A percentile compares a stretch with the other conserved stretches of the same genome.
phyloP scores from a whole-genome alignment of 139 green algal species.

The Tetradesmus obliquus region DNA sequence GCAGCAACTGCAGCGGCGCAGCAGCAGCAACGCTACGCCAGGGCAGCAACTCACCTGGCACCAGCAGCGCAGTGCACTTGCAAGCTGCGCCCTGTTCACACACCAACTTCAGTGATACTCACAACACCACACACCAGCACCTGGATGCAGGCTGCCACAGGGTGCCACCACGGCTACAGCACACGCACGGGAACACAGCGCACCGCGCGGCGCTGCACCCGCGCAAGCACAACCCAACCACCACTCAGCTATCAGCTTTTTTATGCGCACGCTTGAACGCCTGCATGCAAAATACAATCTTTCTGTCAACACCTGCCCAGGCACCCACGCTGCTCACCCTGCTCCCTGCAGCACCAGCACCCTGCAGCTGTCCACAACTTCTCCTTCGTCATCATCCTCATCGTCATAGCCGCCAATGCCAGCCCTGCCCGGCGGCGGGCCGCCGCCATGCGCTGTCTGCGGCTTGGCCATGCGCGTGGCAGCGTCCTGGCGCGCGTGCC shows the following conservation, averaged over 20 bases:
- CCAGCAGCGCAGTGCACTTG: too few species aligned
- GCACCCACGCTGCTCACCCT: not conserved
- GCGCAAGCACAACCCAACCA: not conserved
- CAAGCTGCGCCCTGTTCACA: too few species aligned
- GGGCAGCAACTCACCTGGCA: too few species aligned
- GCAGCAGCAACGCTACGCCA: not conserved
- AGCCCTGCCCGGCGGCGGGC: not conserved
- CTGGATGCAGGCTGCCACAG: not conserved
- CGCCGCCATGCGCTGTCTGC: constrained; percentile 12
- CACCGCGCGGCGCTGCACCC: not conserved
- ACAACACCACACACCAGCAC: too few species aligned
- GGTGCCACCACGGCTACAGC: not conserved
- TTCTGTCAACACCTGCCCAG: too few species aligned
- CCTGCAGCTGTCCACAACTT: constrained; percentile 11
- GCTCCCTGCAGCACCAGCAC: not conserved
- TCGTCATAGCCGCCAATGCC: not conserved
- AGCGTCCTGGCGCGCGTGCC: constrained; percentile 37
- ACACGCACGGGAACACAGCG: not conserved
- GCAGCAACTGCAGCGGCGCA: not conserved
- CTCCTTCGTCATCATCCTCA: constrained; percentile 4
- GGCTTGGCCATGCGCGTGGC: not conserved
- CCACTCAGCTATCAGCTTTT: not conserved
- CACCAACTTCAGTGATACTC: too few species aligned
- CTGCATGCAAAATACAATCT: too few species aligned
- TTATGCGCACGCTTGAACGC: too few species aligned